Base-by-base conservation (phyloP, 2,329 filamentous ascomycete species). In the Macroventuria anomochaeta region DNA sequence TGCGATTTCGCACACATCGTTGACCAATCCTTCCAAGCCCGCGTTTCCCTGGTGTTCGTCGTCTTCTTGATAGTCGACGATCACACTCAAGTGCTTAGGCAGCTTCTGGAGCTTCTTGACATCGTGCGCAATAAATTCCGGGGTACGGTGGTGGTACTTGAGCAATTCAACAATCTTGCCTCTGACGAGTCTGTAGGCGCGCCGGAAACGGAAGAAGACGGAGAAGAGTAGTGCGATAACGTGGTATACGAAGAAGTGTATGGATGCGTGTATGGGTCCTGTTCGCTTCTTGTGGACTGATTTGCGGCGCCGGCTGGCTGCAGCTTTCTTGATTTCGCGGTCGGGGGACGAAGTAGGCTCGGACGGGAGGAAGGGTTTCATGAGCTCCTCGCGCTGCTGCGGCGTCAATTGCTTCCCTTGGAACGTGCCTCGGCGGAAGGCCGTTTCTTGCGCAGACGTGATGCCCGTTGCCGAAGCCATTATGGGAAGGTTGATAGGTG, bases 141-240 rank as follows among this genome's bases (percentile, higher is more conserved):
- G 95, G 0, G 93, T 96, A 46, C 91, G 90, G 75, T 99, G 95
- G 77, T 99, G 96, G 78, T 99, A 95, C 74, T 93, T 93, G 48
- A 96, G 81, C 57, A 97, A 84, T 8, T 91, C 90, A 46, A 91
- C 85, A 59, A 93, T 79, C 55, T 90, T 87, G 72, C 95, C 89
- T 63, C 86, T 81, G 42, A 96, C 82, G 7, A 88, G 85, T 73
- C 93, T 88, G 77, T 91, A 95, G 49, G 86, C 85, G 70, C 91
- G 87, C 53, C 93, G 87, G 53, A 91, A 77, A 58, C 92, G 89
- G 62, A 97, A 88, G 74, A 95, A 96, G 61, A 97, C 79, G 6
- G 91, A 93, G 77, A 96, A 97, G 62, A 96, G 73, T 58, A 88
- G 83, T 69, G 96, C 91, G 62, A 93, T 80, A 51, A 90, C 67